These are phyloP conservation scores for Mycothermus thermophilus DNA, from an alignment of 495 filamentous ascomycete genomes.

Conservation along the genomic window DNA sequence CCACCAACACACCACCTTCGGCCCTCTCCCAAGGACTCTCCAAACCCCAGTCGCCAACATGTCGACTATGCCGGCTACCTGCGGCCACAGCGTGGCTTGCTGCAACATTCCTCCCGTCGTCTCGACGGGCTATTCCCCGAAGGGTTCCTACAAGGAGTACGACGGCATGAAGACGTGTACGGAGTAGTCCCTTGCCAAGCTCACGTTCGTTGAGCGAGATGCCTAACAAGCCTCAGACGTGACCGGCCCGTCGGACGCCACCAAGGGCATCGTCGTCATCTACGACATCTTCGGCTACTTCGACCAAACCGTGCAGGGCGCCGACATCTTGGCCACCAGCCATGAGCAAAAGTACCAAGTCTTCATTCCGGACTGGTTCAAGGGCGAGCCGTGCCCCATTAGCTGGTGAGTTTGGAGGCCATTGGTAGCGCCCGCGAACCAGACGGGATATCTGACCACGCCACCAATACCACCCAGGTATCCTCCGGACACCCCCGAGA, in stretches of 20 bases:
- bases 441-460: too few species aligned
- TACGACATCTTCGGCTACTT: slow-evolving; percentile 64
- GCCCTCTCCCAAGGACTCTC: neutral
- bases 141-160: slow-evolving; percentile 50
- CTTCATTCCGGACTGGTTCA: slow-evolving; percentile 58
- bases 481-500: slow-evolving; percentile 69
- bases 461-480: too few species aligned
- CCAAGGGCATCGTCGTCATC: slow-evolving; percentile 46
- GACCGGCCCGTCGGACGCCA: slow-evolving; percentile 44
- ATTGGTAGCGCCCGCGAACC: too few species aligned
- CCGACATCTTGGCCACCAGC: slow-evolving; percentile 51
- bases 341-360: slow-evolving; percentile 45
- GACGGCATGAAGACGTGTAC: slow-evolving; percentile 57
- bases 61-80: slow-evolving; percentile 36
- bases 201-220: too few species aligned
- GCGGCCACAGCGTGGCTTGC: slow-evolving; percentile 45
- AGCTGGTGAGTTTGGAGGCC: slow-evolving; percentile 28
- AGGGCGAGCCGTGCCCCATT: slow-evolving; percentile 41
- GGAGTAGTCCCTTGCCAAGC: neutral
- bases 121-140: slow-evolving; percentile 44
- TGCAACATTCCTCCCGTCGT: slow-evolving; percentile 61
- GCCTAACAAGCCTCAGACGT: slow-evolving; percentile 33
- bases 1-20: slow-evolving; percentile 1
- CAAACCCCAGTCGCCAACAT: slow-evolving; percentile 25
- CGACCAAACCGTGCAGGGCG: slow-evolving; percentile 55